A percentile compares a stretch with the other conserved stretches of the same genome.
Conservation (phyloP, 2,329 filamentous ascomycete species). For the Penicillium frequentans region DNA sequence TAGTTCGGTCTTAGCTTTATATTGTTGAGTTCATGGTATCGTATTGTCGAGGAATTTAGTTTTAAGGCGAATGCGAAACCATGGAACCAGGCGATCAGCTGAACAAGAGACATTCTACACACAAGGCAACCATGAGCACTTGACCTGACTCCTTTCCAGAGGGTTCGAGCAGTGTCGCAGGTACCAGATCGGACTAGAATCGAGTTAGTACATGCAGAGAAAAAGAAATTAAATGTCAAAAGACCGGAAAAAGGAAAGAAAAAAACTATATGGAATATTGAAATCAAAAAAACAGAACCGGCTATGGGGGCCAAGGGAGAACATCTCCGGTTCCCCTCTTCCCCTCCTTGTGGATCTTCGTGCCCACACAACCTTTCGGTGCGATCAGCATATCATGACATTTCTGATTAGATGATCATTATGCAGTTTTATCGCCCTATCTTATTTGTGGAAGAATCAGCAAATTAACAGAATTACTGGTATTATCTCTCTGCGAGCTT, state of each 20-base stretch:
- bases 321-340: conserved; percentile 17
- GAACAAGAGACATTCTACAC: not conserved
- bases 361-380: conserved; percentile 13
- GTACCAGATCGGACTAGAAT: conserved; percentile 5
- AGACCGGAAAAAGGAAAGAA: conserved; percentile 7
- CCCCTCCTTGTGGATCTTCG: conserved; percentile 9
- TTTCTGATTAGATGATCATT: not conserved
- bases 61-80: not conserved
- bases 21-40: not conserved
- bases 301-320: not conserved
- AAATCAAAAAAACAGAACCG: not conserved
- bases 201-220: conserved; percentile 2
- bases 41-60: not conserved
- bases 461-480: not conserved
- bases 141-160: not conserved
- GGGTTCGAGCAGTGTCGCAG: not conserved
- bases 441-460: conserved; percentile 16
- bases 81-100: conserved; percentile 1
- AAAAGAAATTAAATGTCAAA: not conserved
- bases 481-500: no score
- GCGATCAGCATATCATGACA: not conserved
- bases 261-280: not conserved
- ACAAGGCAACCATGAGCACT: conserved; percentile 2
- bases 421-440: not conserved
- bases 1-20: not conserved